Percentiles rank a stretch among this genome's conserved stretches.
These are phyloP conservation scores for Saccharomycopsis hybrid DNA, from an alignment of 1,139 yeast species.

Conservation along the genomic window DNA sequence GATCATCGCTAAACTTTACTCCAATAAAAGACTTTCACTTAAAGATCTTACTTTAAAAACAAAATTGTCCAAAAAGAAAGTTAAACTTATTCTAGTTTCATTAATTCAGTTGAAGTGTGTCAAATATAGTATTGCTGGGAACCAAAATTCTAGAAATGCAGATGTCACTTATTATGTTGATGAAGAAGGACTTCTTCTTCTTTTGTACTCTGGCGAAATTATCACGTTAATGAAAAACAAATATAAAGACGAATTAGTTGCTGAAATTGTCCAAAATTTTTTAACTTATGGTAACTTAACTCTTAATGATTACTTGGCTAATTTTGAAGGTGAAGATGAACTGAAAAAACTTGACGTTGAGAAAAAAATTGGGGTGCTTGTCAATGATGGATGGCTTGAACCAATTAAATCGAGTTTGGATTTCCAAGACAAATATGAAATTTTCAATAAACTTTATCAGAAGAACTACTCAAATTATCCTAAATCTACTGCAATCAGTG, in stretches of 20 bases:
- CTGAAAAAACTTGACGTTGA: conserved; percentile 31
- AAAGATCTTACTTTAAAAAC: conserved; percentile 41
- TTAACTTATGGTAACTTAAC: conserved; percentile 58
- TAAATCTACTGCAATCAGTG: conserved; percentile 46
- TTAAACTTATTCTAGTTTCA: conserved; percentile 56
- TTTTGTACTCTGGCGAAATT: conserved; percentile 75
- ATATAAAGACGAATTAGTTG: conserved; percentile 35
- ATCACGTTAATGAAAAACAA: conserved; percentile 47
- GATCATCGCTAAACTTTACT: conserved; percentile 47
- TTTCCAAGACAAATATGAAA: conserved; percentile 43
- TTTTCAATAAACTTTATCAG: conserved; percentile 50
- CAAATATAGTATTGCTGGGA: conserved; percentile 30
- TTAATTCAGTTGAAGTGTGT: conserved; percentile 63
- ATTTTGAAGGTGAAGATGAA: conserved; percentile 11
- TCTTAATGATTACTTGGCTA: conserved; percentile 48
- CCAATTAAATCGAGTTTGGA: conserved; percentile 35
- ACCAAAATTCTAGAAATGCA: conserved; percentile 29
- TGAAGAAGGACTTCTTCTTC: conserved; percentile 55
- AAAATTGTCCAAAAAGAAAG: conserved; percentile 36
- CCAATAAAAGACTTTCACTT: conserved; percentile 53
- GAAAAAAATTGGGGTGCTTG: conserved; percentile 39
- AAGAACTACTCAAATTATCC: conserved; percentile 47
- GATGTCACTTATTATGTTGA: conserved; percentile 47
- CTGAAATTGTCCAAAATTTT: conserved; percentile 71
- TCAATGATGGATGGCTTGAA: conserved; percentile 54